These are phyloP conservation scores for Aspergillus caelatus DNA, from an alignment of 2,329 filamentous ascomycete species.

Conservation along the genomic window DNA sequence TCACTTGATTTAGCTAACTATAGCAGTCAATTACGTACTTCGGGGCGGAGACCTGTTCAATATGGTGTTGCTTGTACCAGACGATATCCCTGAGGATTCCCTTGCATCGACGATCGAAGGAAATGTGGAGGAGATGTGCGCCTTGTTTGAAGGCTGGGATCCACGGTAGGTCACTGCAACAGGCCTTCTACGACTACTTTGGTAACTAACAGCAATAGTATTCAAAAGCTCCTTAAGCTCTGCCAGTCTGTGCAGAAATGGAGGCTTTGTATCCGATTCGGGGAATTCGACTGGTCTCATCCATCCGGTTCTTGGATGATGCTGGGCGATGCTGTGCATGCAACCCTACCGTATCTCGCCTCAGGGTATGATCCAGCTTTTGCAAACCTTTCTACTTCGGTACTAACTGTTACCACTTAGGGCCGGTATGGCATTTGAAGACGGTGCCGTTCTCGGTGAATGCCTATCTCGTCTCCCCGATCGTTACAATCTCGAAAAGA, in stretches of 20 bases:
- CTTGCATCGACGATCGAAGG: slow-evolving; percentile 38
- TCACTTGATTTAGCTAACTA: background rate
- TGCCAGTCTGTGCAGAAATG: slow-evolving; percentile 65
- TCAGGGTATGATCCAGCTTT: slow-evolving; percentile 34
- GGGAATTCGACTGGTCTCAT: slow-evolving; percentile 61
- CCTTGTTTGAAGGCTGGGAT: slow-evolving; percentile 61
- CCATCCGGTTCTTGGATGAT: slow-evolving; percentile 59
- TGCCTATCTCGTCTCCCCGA: slow-evolving; percentile 54
- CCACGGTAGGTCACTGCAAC: slow-evolving; percentile 38
- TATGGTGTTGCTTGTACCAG: background rate
- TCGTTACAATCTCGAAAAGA: slow-evolving; percentile 32
- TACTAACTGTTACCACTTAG: slow-evolving; percentile 31
- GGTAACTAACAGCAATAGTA: slow-evolving; percentile 27
- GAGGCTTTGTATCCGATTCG: slow-evolving; percentile 60
- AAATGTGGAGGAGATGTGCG: slow-evolving; percentile 57
- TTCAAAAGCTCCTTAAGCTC: slow-evolving; percentile 59
- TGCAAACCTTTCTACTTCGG: background rate
- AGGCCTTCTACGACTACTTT: background rate
- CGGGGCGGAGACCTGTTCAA: slow-evolving; percentile 29
- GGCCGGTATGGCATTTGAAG: slow-evolving; percentile 64
- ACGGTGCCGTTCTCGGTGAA: slow-evolving; percentile 60
- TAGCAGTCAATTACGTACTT: slow-evolving; percentile 60
- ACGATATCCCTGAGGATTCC: background rate
- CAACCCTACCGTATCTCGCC: slow-evolving; percentile 65
- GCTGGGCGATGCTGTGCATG: slow-evolving; percentile 66